A percentile compares a stretch with the other conserved stretches of the same genome.
phyloP scores from a whole-genome alignment of 2,329 filamentous ascomycete species.

The Aspergillus pseudoterreus region DNA sequence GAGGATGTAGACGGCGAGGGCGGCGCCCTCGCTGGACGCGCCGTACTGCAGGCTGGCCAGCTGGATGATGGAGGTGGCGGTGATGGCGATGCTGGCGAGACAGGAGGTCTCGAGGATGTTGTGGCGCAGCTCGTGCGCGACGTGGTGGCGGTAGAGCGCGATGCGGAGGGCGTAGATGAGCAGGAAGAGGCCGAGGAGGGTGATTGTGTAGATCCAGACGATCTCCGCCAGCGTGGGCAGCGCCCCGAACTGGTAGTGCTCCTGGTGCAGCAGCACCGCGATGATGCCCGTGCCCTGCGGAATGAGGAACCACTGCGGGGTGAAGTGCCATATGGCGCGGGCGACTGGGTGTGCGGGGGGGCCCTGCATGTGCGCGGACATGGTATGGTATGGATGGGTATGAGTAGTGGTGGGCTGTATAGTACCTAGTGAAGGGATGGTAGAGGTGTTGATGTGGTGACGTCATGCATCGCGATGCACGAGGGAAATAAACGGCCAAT shows the following conservation, averaged over 20 bases:
- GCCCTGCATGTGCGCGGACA: neutral
- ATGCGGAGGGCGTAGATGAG: slow-evolving; percentile 31
- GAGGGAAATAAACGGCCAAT: neutral
- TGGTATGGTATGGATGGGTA: neutral
- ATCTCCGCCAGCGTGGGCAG: slow-evolving; percentile 34
- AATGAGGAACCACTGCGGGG: slow-evolving; percentile 37
- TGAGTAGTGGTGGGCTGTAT: neutral
- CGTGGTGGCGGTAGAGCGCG: slow-evolving; percentile 28
- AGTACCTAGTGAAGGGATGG: neutral
- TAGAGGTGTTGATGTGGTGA: neutral
- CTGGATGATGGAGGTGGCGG: slow-evolving; percentile 32
- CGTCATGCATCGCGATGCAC: neutral
- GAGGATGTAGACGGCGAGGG: slow-evolving; percentile 31
- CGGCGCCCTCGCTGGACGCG: slow-evolving; percentile 9
- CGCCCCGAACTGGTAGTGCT: slow-evolving; percentile 41
- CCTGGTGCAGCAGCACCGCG: slow-evolving; percentile 32
- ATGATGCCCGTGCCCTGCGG: slow-evolving; percentile 38
- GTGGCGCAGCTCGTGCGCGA: slow-evolving; percentile 25
- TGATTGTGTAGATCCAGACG: slow-evolving; percentile 38
- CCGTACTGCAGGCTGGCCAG: slow-evolving; percentile 49
- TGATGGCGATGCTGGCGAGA: slow-evolving; percentile 37
- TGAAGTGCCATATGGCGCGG: slow-evolving; percentile 30
- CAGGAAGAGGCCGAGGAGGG: slow-evolving; percentile 26
- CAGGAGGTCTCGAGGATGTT: slow-evolving; percentile 36
- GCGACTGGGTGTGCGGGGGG: slow-evolving; percentile 5